These are phyloP conservation scores for Mucor indicus DNA, from an alignment of 371 early-diverging fungal genomes.

Conservation along the genomic window DNA sequence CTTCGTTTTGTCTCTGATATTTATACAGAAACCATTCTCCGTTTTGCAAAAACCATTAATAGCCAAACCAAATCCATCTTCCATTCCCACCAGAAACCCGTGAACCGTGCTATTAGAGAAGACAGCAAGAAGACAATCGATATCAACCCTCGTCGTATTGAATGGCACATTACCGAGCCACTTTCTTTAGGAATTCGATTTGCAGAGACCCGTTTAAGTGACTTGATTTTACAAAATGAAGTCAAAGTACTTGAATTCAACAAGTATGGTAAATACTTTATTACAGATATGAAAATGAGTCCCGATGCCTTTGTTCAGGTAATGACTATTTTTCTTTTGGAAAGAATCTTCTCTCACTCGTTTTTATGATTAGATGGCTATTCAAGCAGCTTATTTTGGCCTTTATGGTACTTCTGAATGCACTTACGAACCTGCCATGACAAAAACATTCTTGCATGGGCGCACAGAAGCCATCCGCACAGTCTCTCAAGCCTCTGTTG, in stretches of 20 bases:
- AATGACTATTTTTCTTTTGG: no score
- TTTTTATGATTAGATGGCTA: conserved; percentile 67
- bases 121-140: conserved; percentile 14
- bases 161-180: conserved; percentile 47
- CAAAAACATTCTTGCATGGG: conserved; percentile 79
- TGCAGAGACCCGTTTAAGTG: conserved; percentile 51
- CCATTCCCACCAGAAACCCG: conserved; percentile 16
- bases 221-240: conserved; percentile 60
- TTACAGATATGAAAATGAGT: conserved; percentile 66
- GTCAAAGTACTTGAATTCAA: conserved; percentile 61
- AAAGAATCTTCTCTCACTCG: background rate
- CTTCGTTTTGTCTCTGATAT: conserved; percentile 55
- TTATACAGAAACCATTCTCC: conserved; percentile 54
- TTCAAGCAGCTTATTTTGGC: conserved; percentile 91
- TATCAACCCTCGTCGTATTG: conserved; percentile 47
- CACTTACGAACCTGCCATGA: conserved; percentile 90
- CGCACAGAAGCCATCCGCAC: conserved; percentile 88
- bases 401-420: conserved; percentile 69
- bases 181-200: conserved; percentile 45
- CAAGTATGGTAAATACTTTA: conserved; percentile 67
- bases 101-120: no score
- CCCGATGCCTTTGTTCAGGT: conserved; percentile 77
- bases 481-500: conserved; percentile 65
- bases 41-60: conserved; percentile 56
- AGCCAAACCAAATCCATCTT: conserved; percentile 51